Evolutionary conservation across 2,329 filamentous ascomycete genomes (phyloP).

Genomic region (Tolypocladium cylindrosporum): DNA sequence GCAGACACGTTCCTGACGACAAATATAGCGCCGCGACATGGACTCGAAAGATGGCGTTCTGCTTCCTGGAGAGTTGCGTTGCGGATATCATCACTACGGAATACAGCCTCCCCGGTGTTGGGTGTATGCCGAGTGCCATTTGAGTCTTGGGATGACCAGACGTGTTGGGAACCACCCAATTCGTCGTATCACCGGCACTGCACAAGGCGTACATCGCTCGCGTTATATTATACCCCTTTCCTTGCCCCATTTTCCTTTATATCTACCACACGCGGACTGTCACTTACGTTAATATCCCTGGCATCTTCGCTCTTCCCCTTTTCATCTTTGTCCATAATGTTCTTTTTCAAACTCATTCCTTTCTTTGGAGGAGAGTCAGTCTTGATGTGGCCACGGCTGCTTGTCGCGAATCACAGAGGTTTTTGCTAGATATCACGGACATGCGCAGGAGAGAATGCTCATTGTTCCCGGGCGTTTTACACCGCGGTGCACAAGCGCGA

Average conservation of each 20-base stretch:
- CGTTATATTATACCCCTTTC: not conserved
- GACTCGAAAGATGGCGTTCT: not conserved
- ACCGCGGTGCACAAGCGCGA: not conserved
- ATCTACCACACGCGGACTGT: not conserved
- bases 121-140: not conserved
- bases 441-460: not conserved
- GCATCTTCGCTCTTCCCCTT: not conserved
- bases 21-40: not conserved
- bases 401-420: not conserved
- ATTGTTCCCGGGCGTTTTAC: not conserved
- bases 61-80: not conserved
- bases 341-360: not conserved
- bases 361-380: not conserved
- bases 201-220: not conserved
- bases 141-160: not conserved
- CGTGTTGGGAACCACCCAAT: not conserved
- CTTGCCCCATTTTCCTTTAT: not conserved
- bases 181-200: not conserved
- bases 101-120: not conserved
- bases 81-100: not conserved
- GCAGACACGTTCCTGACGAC: not conserved
- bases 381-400: conserved; percentile 2
- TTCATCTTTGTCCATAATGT: not conserved
- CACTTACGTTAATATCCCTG: not conserved
- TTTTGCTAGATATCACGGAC: not conserved